Evolutionary conservation across 331 rosid species (phyloP).

Genomic region (Erythrophleum ivorense): DNA sequence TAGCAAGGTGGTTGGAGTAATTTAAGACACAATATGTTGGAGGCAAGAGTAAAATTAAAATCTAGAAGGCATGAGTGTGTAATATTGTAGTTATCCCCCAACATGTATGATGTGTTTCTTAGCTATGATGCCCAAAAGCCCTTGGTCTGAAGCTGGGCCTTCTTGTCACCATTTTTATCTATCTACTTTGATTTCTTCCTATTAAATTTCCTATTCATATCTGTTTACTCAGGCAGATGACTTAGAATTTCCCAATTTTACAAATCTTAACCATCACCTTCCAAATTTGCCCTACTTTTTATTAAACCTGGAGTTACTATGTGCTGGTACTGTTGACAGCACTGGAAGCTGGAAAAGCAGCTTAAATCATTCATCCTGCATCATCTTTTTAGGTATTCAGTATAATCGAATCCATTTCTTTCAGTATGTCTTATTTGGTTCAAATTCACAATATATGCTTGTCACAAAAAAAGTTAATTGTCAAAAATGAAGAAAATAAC

Average conservation of each 20-base stretch:
- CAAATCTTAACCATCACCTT: neutral
- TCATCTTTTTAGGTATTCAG: neutral
- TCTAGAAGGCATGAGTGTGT: neutral
- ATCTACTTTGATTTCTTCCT: neutral
- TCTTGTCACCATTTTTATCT: neutral
- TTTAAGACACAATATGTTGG: neutral
- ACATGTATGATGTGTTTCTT: neutral
- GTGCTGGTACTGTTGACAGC: neutral
- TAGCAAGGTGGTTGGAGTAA: neutral
- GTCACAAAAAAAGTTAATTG: neutral
- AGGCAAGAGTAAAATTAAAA: neutral
- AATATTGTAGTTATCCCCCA: neutral
- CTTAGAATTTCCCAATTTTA: neutral
- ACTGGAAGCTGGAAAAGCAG: neutral
- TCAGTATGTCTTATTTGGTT: neutral
- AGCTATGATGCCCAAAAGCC: neutral
- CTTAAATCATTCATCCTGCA: neutral
- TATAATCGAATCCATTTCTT: neutral
- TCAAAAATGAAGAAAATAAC: neutral
- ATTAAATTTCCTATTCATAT: neutral
- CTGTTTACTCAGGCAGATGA: neutral
- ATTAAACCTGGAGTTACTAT: neutral
- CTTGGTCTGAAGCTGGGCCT: neutral
- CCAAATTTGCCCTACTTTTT: neutral
- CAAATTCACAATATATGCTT: neutral